Percentiles rank a stretch among this genome's conserved stretches.
These are phyloP conservation scores for Tuber umbilicatum DNA, from an alignment of 495 filamentous ascomycete species.

Conservation along the genomic window DNA sequence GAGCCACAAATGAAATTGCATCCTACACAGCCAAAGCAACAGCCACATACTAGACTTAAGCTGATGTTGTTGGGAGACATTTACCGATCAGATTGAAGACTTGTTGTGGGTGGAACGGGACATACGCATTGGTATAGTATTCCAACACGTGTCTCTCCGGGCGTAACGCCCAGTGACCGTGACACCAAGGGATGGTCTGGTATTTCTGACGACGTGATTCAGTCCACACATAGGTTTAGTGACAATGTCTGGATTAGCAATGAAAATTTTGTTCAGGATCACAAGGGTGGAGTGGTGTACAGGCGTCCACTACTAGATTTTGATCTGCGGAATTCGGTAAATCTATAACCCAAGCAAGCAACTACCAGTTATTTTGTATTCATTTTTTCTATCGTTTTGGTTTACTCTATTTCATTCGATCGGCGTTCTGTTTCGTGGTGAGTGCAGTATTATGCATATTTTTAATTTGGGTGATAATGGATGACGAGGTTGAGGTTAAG, in stretches of 20 bases:
- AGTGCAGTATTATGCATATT: not conserved
- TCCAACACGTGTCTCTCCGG: slow-evolving; percentile 81
- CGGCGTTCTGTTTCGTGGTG: not conserved
- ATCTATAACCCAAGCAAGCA: slow-evolving; percentile 51
- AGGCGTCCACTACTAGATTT: slow-evolving; percentile 86
- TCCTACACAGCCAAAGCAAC: slow-evolving; percentile 44
- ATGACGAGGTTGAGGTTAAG: not conserved
- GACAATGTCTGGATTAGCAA: slow-evolving; percentile 86
- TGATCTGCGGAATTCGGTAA: slow-evolving; percentile 80
- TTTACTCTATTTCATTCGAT: not conserved
- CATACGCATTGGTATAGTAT: slow-evolving; percentile 75
- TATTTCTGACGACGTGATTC: slow-evolving; percentile 84
- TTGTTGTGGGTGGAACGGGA: slow-evolving; percentile 87
- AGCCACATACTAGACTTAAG: slow-evolving; percentile 60
- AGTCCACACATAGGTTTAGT: slow-evolving; percentile 65
- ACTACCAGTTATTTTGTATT: not conserved
- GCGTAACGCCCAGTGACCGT: slow-evolving; percentile 82
- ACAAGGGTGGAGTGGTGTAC: slow-evolving; percentile 78
- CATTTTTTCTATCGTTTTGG: not conserved
- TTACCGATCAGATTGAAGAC: slow-evolving; percentile 88
- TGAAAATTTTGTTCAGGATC: slow-evolving; percentile 78
- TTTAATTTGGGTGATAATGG: not conserved
- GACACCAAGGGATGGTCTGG: slow-evolving; percentile 88
- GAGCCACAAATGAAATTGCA: slow-evolving; percentile 14
- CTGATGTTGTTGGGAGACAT: slow-evolving; percentile 75